Percentiles rank a stretch among this genome's conserved stretches.
Evolutionary conservation across 495 filamentous ascomycete species (phyloP).

Genomic region (Articulospora tetracladia): DNA sequence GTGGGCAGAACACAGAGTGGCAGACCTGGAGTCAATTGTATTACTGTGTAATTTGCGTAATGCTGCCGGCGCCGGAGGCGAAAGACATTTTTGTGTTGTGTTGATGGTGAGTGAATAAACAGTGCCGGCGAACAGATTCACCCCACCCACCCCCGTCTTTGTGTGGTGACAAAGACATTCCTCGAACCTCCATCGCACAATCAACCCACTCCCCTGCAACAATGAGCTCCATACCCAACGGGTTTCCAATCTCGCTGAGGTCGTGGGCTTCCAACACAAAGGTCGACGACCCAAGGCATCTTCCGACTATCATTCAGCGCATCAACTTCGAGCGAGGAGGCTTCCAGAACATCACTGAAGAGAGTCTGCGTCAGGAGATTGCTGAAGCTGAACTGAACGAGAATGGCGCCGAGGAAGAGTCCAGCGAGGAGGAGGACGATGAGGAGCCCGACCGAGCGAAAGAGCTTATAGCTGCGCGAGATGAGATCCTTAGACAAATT

Average conservation of each 20-base stretch:
- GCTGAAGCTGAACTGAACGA: constrained; percentile 40
- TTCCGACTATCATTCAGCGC: constrained; percentile 68
- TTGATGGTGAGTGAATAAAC: not conserved
- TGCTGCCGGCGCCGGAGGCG: too few relatives aligned
- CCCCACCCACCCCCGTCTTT: too few relatives aligned
- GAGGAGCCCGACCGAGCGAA: constrained; percentile 29
- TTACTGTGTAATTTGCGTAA: too few relatives aligned
- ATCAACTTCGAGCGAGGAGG: constrained; percentile 72
- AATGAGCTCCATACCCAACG: constrained; percentile 37
- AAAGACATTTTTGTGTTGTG: too few relatives aligned
- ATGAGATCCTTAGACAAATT: constrained; percentile 51
- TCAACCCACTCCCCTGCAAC: not conserved
- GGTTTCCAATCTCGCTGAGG: constrained; percentile 55
- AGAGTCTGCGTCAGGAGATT: constrained; percentile 56
- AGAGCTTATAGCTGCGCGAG: constrained; percentile 38
- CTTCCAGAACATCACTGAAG: constrained; percentile 66
- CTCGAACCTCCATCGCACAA: not conserved
- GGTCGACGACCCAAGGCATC: constrained; percentile 39
- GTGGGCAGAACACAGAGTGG: too few relatives aligned
- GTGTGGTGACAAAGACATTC: not conserved
- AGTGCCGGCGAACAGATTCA: not conserved
- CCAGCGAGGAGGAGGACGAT: constrained; percentile 20
- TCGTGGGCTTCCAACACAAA: not conserved
- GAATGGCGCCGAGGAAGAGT: constrained; percentile 25
- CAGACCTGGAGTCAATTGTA: too few relatives aligned